Evolutionary conservation across 2,329 filamentous ascomycete species (phyloP).

Genomic region (Claviceps sp.): DNA sequence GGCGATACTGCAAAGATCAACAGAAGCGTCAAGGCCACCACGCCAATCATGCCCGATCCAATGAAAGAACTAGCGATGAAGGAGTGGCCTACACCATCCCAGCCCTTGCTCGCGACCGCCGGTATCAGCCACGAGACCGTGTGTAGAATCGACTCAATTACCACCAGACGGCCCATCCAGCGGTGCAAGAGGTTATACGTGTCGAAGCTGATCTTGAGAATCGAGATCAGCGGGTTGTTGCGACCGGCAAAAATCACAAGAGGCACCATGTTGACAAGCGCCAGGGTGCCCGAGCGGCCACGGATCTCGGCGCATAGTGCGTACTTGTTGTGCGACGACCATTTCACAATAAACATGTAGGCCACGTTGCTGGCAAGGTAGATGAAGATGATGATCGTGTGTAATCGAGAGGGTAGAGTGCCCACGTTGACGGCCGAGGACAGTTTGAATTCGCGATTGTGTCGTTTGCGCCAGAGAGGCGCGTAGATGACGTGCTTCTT

Average conservation of each 20-base stretch:
- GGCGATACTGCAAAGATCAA: constrained; percentile 61
- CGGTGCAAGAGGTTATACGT: constrained; percentile 69
- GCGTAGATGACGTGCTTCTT: constrained; percentile 50
- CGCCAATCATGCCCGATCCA: constrained; percentile 47
- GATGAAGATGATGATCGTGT: constrained; percentile 40
- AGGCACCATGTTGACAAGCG: constrained; percentile 83
- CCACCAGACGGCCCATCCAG: constrained; percentile 66
- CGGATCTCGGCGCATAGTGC: constrained; percentile 69
- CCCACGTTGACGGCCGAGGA: constrained; percentile 46
- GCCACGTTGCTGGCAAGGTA: constrained; percentile 48
- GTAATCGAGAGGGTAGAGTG: constrained; percentile 52
- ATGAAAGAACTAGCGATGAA: constrained; percentile 51
- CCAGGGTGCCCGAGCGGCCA: constrained; percentile 71
- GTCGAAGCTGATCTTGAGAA: constrained; percentile 84
- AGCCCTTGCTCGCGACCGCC: constrained; percentile 51
- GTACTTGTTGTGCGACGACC: constrained; percentile 41
- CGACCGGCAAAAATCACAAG: constrained; percentile 78
- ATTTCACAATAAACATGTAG: constrained; percentile 51
- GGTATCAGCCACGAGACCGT: constrained; percentile 63
- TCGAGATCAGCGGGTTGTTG: constrained; percentile 78
- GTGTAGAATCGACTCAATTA: constrained; percentile 55
- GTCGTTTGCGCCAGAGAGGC: constrained; percentile 49
- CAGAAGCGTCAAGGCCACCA: constrained; percentile 49
- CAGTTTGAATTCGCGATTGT: constrained; percentile 53
- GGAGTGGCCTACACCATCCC: constrained; percentile 39